Evolutionary conservation across 2,329 filamentous ascomycete genomes (phyloP).

Genomic region (Botrytis fragariae): DNA sequence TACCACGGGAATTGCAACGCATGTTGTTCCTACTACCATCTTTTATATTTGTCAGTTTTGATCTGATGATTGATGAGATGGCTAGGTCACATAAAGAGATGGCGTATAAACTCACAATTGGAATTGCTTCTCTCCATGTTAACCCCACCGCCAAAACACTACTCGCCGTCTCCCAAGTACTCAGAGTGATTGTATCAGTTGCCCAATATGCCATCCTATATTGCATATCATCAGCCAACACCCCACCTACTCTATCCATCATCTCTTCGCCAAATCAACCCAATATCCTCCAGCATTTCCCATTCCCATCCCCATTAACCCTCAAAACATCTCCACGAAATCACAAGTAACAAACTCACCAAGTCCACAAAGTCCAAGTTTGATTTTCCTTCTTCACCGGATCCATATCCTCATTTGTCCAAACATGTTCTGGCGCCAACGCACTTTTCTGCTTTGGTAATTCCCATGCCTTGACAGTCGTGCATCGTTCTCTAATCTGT

Average conservation of each 20-base stretch:
- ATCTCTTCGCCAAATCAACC: neutral
- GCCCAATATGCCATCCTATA: slow-evolving; percentile 42
- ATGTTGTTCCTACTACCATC: slow-evolving; percentile 60
- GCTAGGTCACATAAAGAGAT: slow-evolving; percentile 14
- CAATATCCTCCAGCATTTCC: neutral
- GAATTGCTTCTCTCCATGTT: slow-evolving; percentile 53
- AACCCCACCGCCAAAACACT: slow-evolving; percentile 51
- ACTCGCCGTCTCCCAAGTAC: slow-evolving; percentile 52
- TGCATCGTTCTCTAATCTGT: slow-evolving; percentile 43
- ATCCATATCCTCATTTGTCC: slow-evolving; percentile 42
- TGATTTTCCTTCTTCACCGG: slow-evolving; percentile 35
- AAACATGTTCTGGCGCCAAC: slow-evolving; percentile 47
- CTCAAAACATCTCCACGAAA: neutral
- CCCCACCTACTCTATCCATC: neutral
- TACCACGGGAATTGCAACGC: slow-evolving; percentile 54
- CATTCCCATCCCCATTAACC: neutral
- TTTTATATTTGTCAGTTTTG: slow-evolving; percentile 23
- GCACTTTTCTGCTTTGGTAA: slow-evolving; percentile 49
- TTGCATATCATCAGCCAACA: neutral
- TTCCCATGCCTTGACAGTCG: slow-evolving; percentile 46
- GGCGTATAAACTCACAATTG: slow-evolving; percentile 35
- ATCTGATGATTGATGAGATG: neutral
- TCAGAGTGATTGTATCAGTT: slow-evolving; percentile 42
- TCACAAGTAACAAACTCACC: slow-evolving; percentile 19
- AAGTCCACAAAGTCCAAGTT: slow-evolving; percentile 41